Percentiles rank a stretch among this genome's conserved stretches.
phyloP scores from a whole-genome alignment of 1,139 yeast species.

The Hemisphaericaspora lyxosophila region DNA sequence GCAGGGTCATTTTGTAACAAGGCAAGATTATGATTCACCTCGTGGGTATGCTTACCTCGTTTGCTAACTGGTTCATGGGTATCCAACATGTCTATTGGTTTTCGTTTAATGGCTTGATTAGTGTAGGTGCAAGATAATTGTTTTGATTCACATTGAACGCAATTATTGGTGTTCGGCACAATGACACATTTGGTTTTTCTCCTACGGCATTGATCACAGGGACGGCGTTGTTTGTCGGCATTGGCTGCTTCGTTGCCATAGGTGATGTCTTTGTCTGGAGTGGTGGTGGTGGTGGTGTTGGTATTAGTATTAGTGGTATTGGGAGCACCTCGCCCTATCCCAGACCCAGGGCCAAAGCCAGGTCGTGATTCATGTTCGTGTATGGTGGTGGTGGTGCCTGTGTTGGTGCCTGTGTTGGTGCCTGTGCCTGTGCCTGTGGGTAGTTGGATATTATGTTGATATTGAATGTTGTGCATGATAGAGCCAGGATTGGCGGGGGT shows the following conservation, averaged over 20 bases:
- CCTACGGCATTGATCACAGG: constrained; percentile 71
- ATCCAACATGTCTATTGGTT: constrained; percentile 23
- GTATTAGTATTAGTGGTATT: neutral
- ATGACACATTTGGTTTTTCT: constrained; percentile 65
- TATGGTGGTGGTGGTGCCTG: constrained; percentile 8
- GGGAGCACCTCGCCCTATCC: too few relatives aligned
- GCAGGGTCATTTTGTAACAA: constrained; percentile 11
- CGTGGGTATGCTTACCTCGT: constrained; percentile 12
- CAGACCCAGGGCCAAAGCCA: too few relatives aligned
- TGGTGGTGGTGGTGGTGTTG: constrained; percentile 7
- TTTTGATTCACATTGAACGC: constrained; percentile 69
- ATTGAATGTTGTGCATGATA: constrained; percentile 36
- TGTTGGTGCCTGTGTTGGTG: neutral
- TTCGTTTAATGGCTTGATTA: constrained; percentile 33
- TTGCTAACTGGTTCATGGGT: constrained; percentile 16
- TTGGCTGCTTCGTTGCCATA: neutral
- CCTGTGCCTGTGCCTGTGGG: neutral
- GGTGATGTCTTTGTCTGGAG: too few relatives aligned
- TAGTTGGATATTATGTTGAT: constrained; percentile 29
- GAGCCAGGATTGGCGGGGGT: constrained; percentile 21
- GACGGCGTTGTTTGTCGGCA: constrained; percentile 36
- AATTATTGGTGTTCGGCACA: constrained; percentile 55
- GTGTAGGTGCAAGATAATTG: constrained; percentile 63
- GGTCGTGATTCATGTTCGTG: constrained; percentile 3
- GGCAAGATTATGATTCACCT: constrained; percentile 5